Evolutionary conservation across 495 filamentous ascomycete species (phyloP).

Genomic region (Cercophora newfieldiana): DNA sequence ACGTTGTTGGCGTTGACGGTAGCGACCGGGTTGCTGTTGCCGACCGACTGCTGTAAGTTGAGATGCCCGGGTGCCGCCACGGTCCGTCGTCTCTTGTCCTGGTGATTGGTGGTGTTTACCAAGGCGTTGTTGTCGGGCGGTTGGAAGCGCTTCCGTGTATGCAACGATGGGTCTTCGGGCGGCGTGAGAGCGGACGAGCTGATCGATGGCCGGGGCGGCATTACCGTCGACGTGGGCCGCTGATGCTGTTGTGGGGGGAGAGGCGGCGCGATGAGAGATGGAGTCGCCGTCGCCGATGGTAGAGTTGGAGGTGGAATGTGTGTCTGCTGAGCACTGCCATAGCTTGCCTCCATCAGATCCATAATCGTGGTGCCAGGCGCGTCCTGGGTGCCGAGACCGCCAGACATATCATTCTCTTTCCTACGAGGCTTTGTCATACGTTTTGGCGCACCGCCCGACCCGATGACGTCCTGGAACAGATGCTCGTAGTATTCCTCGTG

Average conservation of each 20-base stretch:
- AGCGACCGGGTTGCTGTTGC: background rate
- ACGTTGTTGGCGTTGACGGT: background rate
- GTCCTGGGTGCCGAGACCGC: conserved; percentile 30
- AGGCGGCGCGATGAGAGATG: conserved; percentile 21
- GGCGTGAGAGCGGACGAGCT: conserved; percentile 47
- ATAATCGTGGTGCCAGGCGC: conserved; percentile 35
- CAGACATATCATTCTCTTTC: conserved; percentile 36
- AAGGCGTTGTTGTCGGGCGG: conserved; percentile 15
- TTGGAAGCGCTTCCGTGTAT: conserved; percentile 36
- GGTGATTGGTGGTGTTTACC: conserved; percentile 4
- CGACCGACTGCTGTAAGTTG: conserved; percentile 24
- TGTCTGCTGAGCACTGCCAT: conserved; percentile 22
- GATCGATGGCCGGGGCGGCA: conserved; percentile 36
- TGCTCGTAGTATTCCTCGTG: conserved; percentile 55
- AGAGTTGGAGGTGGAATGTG: conserved; percentile 26
- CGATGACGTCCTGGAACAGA: conserved; percentile 51
- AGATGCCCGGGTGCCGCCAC: conserved; percentile 12
- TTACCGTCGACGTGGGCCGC: conserved; percentile 31
- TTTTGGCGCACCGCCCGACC: conserved; percentile 52
- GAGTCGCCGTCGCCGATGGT: conserved; percentile 13
- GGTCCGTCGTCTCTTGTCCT: conserved; percentile 47
- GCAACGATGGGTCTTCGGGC: conserved; percentile 46
- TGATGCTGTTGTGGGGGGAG: conserved; percentile 17
- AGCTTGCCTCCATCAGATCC: conserved; percentile 33
- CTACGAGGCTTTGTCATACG: conserved; percentile 49